Percentiles rank a stretch among this genome's conserved stretches.
Evolutionary conservation across 352 stramenopile species (phyloP).

Genomic region (Pythium rishiriense): DNA sequence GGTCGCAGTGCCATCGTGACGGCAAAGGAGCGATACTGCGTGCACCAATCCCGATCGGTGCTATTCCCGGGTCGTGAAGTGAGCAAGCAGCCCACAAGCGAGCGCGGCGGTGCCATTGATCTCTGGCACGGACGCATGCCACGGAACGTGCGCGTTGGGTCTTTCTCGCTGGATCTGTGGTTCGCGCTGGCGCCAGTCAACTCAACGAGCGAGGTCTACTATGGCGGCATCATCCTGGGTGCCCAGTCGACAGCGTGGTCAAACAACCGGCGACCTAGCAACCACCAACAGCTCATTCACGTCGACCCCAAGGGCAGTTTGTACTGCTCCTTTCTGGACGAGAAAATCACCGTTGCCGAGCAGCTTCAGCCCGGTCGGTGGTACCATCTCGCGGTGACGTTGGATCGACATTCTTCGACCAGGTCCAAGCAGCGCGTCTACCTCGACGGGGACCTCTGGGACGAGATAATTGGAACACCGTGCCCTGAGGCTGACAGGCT

Average conservation of each 20-base stretch:
- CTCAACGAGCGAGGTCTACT: no score
- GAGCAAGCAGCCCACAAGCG: no score
- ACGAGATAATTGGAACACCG: constrained; percentile 29
- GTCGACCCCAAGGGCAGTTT: constrained; percentile 35
- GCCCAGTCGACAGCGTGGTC: neutral
- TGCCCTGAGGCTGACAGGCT: constrained; percentile 36
- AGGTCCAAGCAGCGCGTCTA: constrained; percentile 41
- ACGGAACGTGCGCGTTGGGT: no score
- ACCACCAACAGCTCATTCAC: constrained; percentile 37
- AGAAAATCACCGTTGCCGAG: neutral
- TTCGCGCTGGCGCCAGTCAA: neutral
- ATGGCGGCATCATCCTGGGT: neutral
- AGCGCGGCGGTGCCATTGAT: no score
- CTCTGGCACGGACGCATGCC: no score
- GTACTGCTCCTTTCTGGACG: constrained; percentile 39
- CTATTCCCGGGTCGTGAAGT: no score
- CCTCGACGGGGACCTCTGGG: constrained; percentile 48
- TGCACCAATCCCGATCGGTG: no score
- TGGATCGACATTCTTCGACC: no score
- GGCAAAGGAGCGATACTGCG: no score
- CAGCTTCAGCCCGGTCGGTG: constrained; percentile 31
- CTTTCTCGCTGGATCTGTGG: no score
- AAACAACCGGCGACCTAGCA: constrained; percentile 29
- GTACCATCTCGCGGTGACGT: constrained; percentile 65
- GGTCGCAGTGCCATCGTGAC: no score